Evolutionary conservation across 805 yeast species (phyloP).

Genomic region (Kuraishia ogatae): DNA sequence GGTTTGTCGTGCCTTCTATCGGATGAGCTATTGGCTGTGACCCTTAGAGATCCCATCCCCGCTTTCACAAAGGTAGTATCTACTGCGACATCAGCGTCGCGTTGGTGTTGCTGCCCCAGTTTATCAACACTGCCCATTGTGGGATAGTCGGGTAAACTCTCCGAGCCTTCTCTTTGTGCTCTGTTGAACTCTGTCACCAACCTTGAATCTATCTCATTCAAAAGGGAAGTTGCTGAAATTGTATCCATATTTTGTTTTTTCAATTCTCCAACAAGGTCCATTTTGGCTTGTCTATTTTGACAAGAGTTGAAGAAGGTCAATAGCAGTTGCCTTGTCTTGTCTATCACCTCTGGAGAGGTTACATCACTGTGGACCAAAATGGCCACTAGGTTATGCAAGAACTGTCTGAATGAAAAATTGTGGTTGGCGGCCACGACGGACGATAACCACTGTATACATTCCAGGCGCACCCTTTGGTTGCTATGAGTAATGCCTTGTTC

Average conservation of each 20-base stretch:
- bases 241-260: constrained; percentile 22
- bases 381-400: constrained; percentile 16
- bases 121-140: background rate
- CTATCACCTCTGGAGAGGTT: background rate
- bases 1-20: constrained; percentile 5
- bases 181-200: constrained; percentile 12
- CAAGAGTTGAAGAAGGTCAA: constrained; percentile 28
- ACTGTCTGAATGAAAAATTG: constrained; percentile 23
- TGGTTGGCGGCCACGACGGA: constrained; percentile 29
- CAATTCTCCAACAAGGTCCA: constrained; percentile 35
- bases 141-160: background rate
- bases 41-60: constrained; percentile 14
- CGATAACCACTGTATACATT: constrained; percentile 34
- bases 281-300: constrained; percentile 27
- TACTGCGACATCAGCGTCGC: no score
- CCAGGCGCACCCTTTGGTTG: constrained; percentile 29
- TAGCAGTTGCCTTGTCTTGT: constrained; percentile 15
- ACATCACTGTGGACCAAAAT: constrained; percentile 10
- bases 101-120: no score
- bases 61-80: constrained; percentile 15
- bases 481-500: constrained; percentile 33
- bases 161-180: background rate
- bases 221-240: constrained; percentile 13
- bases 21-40: constrained; percentile 3
- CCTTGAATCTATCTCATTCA: constrained; percentile 22